Evolutionary conservation across 495 filamentous ascomycete genomes (phyloP).

Genomic region (Neurospora sp.): DNA sequence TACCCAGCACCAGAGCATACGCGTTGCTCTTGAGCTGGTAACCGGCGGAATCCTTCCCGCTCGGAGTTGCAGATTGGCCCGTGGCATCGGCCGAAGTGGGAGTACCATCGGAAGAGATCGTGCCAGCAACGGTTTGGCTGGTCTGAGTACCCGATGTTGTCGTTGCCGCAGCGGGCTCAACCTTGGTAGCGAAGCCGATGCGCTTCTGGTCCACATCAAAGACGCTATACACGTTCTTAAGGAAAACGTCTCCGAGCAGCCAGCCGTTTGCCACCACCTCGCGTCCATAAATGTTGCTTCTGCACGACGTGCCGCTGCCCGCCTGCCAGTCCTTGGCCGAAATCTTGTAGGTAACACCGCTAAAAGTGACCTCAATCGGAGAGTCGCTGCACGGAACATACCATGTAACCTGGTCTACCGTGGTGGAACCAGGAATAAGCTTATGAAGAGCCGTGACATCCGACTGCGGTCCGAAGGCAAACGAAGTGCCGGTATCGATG

Average conservation of each 20-base stretch:
- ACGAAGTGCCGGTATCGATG: constrained; percentile 77
- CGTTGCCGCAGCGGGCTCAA: constrained; percentile 7
- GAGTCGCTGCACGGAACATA: constrained; percentile 60
- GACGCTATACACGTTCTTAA: constrained; percentile 85
- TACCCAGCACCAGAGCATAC: constrained; percentile 8
- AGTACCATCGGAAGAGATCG: constrained; percentile 3
- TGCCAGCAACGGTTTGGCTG: neutral
- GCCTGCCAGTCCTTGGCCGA: constrained; percentile 62
- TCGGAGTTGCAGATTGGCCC: neutral
- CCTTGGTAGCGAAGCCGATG: constrained; percentile 39
- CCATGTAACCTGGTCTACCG: constrained; percentile 43
- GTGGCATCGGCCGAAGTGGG: constrained; percentile 5
- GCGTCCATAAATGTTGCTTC: constrained; percentile 53
- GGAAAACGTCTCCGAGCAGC: constrained; percentile 73
- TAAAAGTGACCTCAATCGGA: constrained; percentile 29
- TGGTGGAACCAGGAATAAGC: constrained; percentile 48
- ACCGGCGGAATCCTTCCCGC: constrained; percentile 6
- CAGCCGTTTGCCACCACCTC: constrained; percentile 40
- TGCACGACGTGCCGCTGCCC: constrained; percentile 38
- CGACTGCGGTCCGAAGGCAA: constrained; percentile 51
- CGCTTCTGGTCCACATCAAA: constrained; percentile 59
- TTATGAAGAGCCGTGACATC: constrained; percentile 58
- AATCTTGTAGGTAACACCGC: constrained; percentile 48
- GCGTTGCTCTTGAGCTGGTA: constrained; percentile 7
- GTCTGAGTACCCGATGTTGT: neutral